Base-by-base conservation (phyloP, 352 stramenopile species). In the Globisporangium megalacanthum region DNA sequence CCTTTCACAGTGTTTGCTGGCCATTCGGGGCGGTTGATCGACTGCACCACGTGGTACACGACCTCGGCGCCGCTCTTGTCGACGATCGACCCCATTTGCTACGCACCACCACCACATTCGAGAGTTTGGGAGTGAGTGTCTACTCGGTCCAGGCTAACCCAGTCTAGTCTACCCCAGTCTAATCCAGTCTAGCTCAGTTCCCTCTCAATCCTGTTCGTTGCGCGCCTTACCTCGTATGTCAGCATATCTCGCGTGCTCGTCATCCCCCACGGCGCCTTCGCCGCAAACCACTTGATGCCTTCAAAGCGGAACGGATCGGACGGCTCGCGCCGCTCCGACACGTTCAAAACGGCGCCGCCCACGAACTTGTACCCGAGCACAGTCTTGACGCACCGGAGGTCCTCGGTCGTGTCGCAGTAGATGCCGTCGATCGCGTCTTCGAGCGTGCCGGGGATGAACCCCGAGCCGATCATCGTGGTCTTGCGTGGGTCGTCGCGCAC, bases 231-330 rank as follows among this genome's bases (percentile, higher is more conserved):
- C n/a, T 81, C 72, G 55, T 79, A 82, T 8, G 70, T 77, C 15
- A 82, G 65, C 17, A 68, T 31, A 49, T 82, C 72, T 19, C 63
- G 68, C 22, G n/a, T n/a, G n/a, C 63, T 56, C 5, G 64, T 44
- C 22, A 79, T 41, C 0, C 68, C 66, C 65, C 72, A 75, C 20
- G 59, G 65, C 22, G 56, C 60, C n/a, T 60, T 65, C 8, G 54
- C 56, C 0, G 70, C 67, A 22, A 70, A 67, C 72, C 70, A 82
- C 54, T 79, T 79, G 62, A 82, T 77, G 25, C 72, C 72, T 2
- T 65, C 70, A 41, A 79, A 82, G 31, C 62, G 65, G 49, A 69
- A 82, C 37, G 72, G 72, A 10, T 64, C 62, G 2, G 75, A 52
- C 1, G 56, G 20, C 17, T 56, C 70, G 6, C 65, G 65, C 6